Conservation (phyloP, 352 stramenopile species). For the Phytopythium litorale region DNA sequence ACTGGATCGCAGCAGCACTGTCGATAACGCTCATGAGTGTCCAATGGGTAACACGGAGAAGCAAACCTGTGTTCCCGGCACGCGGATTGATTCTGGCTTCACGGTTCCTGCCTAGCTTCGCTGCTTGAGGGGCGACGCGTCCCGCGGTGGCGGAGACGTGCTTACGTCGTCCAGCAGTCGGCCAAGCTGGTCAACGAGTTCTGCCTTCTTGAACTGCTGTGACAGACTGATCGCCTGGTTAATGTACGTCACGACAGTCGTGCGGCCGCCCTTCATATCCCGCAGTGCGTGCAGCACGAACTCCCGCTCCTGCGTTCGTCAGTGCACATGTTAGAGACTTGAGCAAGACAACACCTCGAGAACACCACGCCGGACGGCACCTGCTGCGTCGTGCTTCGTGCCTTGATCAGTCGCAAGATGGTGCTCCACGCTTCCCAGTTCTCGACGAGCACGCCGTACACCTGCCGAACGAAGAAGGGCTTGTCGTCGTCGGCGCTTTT, state of each 20-base stretch:
- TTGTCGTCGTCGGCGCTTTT: constrained; percentile 43
- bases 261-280: constrained; percentile 66
- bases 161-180: constrained; percentile 30
- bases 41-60: not conserved
- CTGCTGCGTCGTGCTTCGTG: constrained; percentile 64
- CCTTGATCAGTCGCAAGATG: constrained; percentile 78
- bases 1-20: not conserved
- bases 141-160: not conserved
- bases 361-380: constrained; percentile 17
- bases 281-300: constrained; percentile 69
- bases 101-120: not conserved
- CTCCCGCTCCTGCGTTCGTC: constrained; percentile 52
- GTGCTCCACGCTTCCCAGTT: constrained; percentile 85
- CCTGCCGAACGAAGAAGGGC: constrained; percentile 55
- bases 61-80: not conserved
- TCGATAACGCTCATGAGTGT: not conserved
- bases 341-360: not conserved
- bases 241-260: constrained; percentile 67
- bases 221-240: constrained; percentile 58
- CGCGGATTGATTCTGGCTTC: not conserved
- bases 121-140: not conserved
- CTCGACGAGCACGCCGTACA: constrained; percentile 78
- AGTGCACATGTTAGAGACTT: not conserved
- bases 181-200: constrained; percentile 45
- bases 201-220: constrained; percentile 65